Percentiles rank a stretch among this genome's conserved stretches.
phyloP scores from a whole-genome alignment of 2,329 filamentous ascomycete species.

The Tolypocladium album region DNA sequence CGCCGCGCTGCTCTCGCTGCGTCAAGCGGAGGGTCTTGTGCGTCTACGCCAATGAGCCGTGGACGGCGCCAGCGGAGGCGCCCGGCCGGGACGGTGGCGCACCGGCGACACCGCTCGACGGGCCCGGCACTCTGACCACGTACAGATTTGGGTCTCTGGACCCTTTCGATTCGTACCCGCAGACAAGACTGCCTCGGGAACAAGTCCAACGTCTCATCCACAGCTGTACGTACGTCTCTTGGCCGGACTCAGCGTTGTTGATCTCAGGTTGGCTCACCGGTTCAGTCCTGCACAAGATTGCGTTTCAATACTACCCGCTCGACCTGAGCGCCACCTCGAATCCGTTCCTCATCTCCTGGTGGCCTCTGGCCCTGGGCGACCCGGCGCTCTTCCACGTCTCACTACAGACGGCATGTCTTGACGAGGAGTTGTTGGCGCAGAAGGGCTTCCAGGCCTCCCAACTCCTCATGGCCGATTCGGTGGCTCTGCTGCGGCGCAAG shows the following conservation, averaged over 20 bases:
- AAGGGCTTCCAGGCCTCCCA: slow-evolving; percentile 43
- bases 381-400: slow-evolving; percentile 49
- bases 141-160: slow-evolving; percentile 28
- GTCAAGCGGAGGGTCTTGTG: slow-evolving; percentile 34
- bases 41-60: slow-evolving; percentile 43
- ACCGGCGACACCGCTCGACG: not conserved
- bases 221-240: slow-evolving; percentile 30
- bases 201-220: slow-evolving; percentile 46
- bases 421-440: slow-evolving; percentile 39
- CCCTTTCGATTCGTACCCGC: slow-evolving; percentile 46
- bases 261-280: not conserved
- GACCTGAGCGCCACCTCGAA: slow-evolving; percentile 42
- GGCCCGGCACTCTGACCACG: slow-evolving; percentile 10
- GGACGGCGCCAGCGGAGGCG: slow-evolving; percentile 15
- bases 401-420: slow-evolving; percentile 45
- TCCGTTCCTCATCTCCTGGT: slow-evolving; percentile 49
- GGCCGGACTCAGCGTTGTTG: not conserved
- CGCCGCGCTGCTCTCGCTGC: slow-evolving; percentile 44
- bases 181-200: slow-evolving; percentile 36
- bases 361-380: slow-evolving; percentile 44
- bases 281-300: slow-evolving; percentile 43
- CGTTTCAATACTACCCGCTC: slow-evolving; percentile 49
- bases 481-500: slow-evolving; percentile 38
- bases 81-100: not conserved
- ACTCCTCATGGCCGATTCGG: slow-evolving; percentile 45